These are phyloP conservation scores for Coemansia sp. DNA, from an alignment of 192 early-diverging fungal species.

Conservation along the genomic window DNA sequence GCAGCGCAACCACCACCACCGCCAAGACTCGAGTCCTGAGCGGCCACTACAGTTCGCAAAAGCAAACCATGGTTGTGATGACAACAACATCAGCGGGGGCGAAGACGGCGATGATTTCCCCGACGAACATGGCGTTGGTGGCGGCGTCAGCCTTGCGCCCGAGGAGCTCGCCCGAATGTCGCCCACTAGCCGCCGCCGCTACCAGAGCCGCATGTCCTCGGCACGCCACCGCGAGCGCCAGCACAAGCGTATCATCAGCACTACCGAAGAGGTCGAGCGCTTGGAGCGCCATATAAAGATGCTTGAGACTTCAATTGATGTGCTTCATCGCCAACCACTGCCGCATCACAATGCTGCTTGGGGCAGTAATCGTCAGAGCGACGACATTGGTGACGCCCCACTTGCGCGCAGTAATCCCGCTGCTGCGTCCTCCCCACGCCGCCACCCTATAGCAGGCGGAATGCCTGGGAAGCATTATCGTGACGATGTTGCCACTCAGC, in stretches of 20 bases:
- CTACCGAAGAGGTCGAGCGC: constrained; percentile 2
- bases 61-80: not conserved
- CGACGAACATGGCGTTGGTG: not conserved
- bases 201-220: constrained; percentile 23
- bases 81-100: not conserved
- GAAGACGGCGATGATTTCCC: not conserved
- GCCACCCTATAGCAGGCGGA: not conserved
- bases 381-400: constrained; percentile 9
- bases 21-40: not conserved
- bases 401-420: not conserved
- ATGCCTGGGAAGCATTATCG: not conserved
- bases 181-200: constrained; percentile 12
- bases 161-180: constrained; percentile 16
- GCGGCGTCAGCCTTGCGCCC: not conserved
- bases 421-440: not conserved
- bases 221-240: constrained; percentile 21
- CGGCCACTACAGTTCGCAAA: not conserved
- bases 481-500: not conserved
- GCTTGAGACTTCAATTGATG: not conserved
- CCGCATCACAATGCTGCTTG: not conserved
- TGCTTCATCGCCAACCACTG: not conserved
- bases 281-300: not conserved
- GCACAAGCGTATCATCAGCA: constrained; percentile 12
- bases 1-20: not conserved
- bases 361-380: constrained; percentile 5